These are phyloP conservation scores for Tetraselmis striata DNA, from an alignment of 139 green algal species.

Conservation along the genomic window DNA sequence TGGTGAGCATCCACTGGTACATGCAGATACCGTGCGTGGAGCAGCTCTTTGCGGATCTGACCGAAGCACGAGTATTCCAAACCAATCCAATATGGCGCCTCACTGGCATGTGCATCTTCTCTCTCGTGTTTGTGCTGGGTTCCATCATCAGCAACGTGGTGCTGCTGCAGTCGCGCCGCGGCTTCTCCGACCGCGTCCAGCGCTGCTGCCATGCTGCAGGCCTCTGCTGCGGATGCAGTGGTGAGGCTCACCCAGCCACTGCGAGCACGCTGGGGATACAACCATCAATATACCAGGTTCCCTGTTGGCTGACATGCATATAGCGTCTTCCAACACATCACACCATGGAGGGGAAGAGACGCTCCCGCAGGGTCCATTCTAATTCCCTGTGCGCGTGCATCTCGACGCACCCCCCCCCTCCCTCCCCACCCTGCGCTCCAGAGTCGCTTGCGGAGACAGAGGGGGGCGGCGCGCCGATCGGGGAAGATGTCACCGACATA, in stretches of 20 bases:
- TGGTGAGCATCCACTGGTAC: background rate
- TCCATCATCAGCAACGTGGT: background rate
- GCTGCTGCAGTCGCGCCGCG: background rate
- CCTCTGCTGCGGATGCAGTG: background rate
- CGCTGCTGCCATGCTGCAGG: background rate
- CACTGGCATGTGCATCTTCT: background rate
- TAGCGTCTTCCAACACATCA: too few species aligned
- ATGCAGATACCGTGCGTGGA: background rate
- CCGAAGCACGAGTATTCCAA: background rate
- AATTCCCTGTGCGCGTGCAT: too few species aligned
- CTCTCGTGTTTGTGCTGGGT: background rate
- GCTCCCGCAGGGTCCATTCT: too few species aligned
- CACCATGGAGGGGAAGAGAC: too few species aligned
- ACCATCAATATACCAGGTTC: too few species aligned
- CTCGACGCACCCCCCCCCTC: too few species aligned
- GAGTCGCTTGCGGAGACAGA: background rate
- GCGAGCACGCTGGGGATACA: too few species aligned
- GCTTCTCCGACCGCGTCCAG: background rate
- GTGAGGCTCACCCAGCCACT: too few species aligned
- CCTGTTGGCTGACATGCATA: too few species aligned
- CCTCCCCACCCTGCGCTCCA: too few species aligned
- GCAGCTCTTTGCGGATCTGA: background rate
- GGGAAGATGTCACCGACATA: background rate
- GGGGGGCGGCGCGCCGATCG: background rate
- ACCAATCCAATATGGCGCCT: background rate